Conservation (phyloP, 495 filamentous ascomycete species). For the Thermothielavioides terrestris region DNA sequence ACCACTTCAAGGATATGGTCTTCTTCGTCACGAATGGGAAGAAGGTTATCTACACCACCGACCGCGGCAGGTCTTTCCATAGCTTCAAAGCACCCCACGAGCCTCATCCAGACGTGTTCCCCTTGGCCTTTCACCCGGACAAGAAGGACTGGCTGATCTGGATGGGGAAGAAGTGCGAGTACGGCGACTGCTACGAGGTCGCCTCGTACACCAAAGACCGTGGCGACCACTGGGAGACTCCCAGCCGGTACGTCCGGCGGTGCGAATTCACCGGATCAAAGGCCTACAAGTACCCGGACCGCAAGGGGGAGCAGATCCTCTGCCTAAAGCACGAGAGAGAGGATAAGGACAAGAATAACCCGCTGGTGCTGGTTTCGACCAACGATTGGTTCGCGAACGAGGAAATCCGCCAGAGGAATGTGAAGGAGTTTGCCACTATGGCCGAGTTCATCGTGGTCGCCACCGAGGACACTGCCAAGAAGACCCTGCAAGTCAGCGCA, state of each 20-base stretch:
- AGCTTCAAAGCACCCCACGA: constrained; percentile 51
- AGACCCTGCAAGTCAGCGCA: constrained; percentile 64
- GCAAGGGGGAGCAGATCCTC: constrained; percentile 59
- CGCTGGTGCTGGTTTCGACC: constrained; percentile 62
- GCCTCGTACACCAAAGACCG: constrained; percentile 66
- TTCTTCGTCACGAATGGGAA: constrained; percentile 69
- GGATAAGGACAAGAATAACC: constrained; percentile 50
- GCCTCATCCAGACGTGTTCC: constrained; percentile 24
- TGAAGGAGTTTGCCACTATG: constrained; percentile 85
- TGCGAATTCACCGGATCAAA: constrained; percentile 72
- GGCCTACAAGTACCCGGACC: constrained; percentile 56
- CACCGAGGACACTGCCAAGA: constrained; percentile 52
- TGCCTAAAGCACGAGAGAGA: constrained; percentile 69
- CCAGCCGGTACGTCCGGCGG: constrained; percentile 57
- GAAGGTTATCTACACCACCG: constrained; percentile 66
- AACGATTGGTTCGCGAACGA: constrained; percentile 62
- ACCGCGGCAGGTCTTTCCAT: constrained; percentile 61
- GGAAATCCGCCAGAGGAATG: constrained; percentile 51
- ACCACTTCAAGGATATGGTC: constrained; percentile 68
- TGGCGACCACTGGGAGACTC: constrained; percentile 63
- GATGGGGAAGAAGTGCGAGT: constrained; percentile 56
- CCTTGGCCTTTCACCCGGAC: constrained; percentile 68
- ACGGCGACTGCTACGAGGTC: constrained; percentile 55
- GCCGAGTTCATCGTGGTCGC: constrained; percentile 92
- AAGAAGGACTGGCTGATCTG: constrained; percentile 83